A percentile compares a stretch with the other conserved stretches of the same genome.
These are phyloP conservation scores for Delitschia confertaspora DNA, from an alignment of 495 filamentous ascomycete genomes.

Conservation along the genomic window DNA sequence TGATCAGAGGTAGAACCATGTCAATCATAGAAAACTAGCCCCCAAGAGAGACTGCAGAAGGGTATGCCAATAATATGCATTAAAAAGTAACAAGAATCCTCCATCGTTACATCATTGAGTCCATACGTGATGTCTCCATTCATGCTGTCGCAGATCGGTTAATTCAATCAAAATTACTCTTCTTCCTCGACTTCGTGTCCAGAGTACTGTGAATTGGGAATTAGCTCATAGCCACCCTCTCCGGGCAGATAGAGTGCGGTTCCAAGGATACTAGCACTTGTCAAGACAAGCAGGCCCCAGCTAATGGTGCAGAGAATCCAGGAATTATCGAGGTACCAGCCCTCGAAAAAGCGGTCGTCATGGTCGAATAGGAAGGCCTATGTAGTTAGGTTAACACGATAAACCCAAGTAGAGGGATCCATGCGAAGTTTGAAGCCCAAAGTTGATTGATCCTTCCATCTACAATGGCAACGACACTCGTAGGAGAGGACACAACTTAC, in stretches of 20 bases:
- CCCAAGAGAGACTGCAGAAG: too few species aligned
- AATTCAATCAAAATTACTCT: too few species aligned
- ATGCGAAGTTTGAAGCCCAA: background rate
- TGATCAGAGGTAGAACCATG: too few species aligned
- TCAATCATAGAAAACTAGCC: too few species aligned
- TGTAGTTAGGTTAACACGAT: conserved; percentile 11
- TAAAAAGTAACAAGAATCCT: too few species aligned
- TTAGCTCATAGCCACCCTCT: conserved; percentile 80
- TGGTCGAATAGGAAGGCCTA: conserved; percentile 77
- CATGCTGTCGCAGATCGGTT: too few species aligned
- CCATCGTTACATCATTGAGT: too few species aligned
- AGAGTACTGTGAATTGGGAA: conserved; percentile 37
- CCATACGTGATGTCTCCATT: too few species aligned
- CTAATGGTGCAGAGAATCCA: conserved; percentile 71
- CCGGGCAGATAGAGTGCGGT: conserved; percentile 60
- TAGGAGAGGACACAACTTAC: conserved; percentile 45
- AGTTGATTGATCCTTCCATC: too few species aligned
- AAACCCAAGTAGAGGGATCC: background rate
- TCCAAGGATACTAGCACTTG: conserved; percentile 51
- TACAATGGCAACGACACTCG: conserved; percentile 1
- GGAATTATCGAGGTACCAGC: conserved; percentile 71
- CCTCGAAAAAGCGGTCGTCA: conserved; percentile 76
- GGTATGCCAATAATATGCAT: too few species aligned
- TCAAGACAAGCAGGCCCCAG: conserved; percentile 55
- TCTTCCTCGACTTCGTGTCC: conserved; percentile 8